Percentiles rank a stretch among this genome's conserved stretches.
Evolutionary conservation across 805 yeast genomes (phyloP).

Genomic region (Pichia gijzeniarum): DNA sequence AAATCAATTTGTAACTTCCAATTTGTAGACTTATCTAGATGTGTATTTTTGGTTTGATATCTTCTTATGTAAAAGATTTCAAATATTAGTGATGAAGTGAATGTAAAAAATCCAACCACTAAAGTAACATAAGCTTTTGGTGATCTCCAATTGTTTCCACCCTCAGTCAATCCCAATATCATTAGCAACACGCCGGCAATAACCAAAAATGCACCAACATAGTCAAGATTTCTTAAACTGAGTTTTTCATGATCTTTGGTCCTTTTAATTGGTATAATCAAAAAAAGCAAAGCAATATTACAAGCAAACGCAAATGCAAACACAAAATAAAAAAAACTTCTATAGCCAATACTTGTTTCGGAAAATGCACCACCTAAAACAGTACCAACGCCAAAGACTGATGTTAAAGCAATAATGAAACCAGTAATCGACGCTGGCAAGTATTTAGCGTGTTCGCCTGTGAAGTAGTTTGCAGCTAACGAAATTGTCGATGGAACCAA

Average conservation of each 20-base stretch:
- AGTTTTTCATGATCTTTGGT: slow-evolving; percentile 21
- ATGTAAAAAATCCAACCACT: slow-evolving; percentile 32
- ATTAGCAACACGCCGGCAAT: slow-evolving; percentile 34
- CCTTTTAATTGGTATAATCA: slow-evolving; percentile 26
- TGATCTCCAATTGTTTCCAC: slow-evolving; percentile 37
- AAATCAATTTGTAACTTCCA: slow-evolving; percentile 12
- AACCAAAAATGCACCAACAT: slow-evolving; percentile 28
- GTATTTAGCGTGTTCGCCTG: slow-evolving; percentile 11
- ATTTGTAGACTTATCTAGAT: background rate
- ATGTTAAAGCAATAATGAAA: slow-evolving; percentile 21
- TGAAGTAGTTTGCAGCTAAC: slow-evolving; percentile 21
- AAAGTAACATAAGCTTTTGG: slow-evolving; percentile 38
- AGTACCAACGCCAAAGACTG: slow-evolving; percentile 34
- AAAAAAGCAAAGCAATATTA: slow-evolving; percentile 16
- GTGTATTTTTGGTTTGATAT: slow-evolving; percentile 9
- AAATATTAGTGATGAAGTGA: slow-evolving; percentile 25
- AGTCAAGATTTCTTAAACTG: slow-evolving; percentile 30
- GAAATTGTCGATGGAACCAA: slow-evolving; percentile 31
- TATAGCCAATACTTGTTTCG: slow-evolving; percentile 32
- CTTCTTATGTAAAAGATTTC: slow-evolving; percentile 24
- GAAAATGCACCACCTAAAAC: slow-evolving; percentile 42
- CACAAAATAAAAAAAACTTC: slow-evolving; percentile 33
- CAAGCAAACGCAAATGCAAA: slow-evolving; percentile 28
- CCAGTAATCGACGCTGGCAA: slow-evolving; percentile 14
- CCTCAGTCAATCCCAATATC: slow-evolving; percentile 40